Conservation (phyloP, 192 early-diverging fungal genomes). For the Anaeromyces robustus region DNA sequence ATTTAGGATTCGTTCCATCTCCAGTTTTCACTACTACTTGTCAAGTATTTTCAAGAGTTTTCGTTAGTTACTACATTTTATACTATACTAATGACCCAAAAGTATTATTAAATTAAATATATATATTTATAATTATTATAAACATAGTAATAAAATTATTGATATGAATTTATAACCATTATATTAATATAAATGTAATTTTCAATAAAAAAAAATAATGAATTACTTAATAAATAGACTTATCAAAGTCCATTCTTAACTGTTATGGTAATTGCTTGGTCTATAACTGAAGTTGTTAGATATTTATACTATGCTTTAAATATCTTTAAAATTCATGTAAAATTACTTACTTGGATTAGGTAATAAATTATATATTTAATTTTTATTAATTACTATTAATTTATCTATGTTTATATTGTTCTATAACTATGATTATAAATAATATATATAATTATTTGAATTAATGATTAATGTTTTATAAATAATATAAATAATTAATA, state of each 20-base stretch:
- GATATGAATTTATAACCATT: background rate
- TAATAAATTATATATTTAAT: background rate
- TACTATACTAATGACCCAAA: conserved; percentile 48
- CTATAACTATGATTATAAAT: no score
- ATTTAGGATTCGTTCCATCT: conserved; percentile 62
- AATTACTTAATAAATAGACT: conserved; percentile 26
- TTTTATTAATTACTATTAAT: no score
- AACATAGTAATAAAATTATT: background rate
- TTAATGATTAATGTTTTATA: no score
- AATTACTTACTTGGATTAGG: conserved; percentile 42
- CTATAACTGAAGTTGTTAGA: conserved; percentile 76
- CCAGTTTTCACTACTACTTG: conserved; percentile 60
- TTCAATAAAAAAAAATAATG: no score
- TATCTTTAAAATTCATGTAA: conserved; percentile 41
- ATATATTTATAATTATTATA: background rate
- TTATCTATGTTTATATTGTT: no score
- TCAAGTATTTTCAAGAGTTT: conserved; percentile 75
- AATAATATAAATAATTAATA: conserved; percentile 6
- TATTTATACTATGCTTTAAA: conserved; percentile 79
- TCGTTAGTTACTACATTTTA: conserved; percentile 69
- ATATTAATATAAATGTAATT: no score
- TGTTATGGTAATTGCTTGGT: conserved; percentile 82
- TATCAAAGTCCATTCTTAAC: conserved; percentile 48
- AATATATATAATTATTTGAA: no score
- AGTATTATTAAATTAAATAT: conserved; percentile 9